Evolutionary conservation across 768 basidiomycete species (phyloP).

Genomic region (Trametes cinnabarina): DNA sequence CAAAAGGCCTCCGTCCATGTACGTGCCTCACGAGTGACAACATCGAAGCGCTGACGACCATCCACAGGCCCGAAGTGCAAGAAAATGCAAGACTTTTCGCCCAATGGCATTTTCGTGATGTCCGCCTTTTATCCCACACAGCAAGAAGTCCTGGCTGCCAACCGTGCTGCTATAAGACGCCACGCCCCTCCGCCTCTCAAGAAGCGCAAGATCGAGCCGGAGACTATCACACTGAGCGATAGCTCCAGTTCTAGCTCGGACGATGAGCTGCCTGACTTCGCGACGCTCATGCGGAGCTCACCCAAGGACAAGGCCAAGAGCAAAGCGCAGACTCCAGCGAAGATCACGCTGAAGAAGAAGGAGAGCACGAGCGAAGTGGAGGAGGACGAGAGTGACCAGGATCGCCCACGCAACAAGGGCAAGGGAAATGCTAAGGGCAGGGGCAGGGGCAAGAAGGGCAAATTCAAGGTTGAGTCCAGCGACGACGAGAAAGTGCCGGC

Average conservation of each 20-base stretch:
- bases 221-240: slow-evolving; percentile 23
- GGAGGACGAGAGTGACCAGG: not conserved
- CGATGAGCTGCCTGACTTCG: slow-evolving; percentile 52
- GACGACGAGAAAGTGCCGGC: slow-evolving; percentile 23
- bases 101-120: slow-evolving; percentile 55
- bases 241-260: slow-evolving; percentile 25
- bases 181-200: slow-evolving; percentile 7
- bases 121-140: slow-evolving; percentile 67
- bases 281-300: slow-evolving; percentile 33
- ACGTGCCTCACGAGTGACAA: slow-evolving; percentile 19
- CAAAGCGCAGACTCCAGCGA: not conserved
- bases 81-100: slow-evolving; percentile 54
- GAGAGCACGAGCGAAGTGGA: not conserved
- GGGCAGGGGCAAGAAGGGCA: slow-evolving; percentile 13
- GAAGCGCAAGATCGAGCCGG: slow-evolving; percentile 12
- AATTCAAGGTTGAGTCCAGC: slow-evolving; percentile 31
- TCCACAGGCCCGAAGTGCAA: slow-evolving; percentile 64
- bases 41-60: not conserved
- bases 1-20: slow-evolving; percentile 63
- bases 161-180: slow-evolving; percentile 31
- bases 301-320: slow-evolving; percentile 1
- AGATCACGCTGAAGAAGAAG: not conserved
- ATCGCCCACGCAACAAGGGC: not conserved
- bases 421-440: slow-evolving; percentile 1
- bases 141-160: slow-evolving; percentile 49